These are phyloP conservation scores for Sporothrix phasma DNA, from an alignment of 2,329 filamentous ascomycete genomes.

Conservation along the genomic window DNA sequence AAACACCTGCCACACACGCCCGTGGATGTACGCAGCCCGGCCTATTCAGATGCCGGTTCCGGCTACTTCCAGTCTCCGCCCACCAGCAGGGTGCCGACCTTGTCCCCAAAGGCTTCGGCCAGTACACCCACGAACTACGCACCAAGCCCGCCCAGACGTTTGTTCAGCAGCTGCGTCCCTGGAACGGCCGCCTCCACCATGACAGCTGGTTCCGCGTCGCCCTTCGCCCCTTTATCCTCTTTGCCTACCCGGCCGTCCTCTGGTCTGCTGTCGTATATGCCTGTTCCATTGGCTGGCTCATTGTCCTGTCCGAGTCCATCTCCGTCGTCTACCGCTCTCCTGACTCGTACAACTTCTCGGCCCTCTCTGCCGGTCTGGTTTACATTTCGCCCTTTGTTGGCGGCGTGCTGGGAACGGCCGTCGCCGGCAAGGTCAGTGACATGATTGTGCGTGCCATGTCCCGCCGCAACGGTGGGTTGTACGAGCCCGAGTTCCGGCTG, in stretches of 20 bases:
- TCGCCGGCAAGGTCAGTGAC: slow-evolving; percentile 82
- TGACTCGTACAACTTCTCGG: slow-evolving; percentile 66
- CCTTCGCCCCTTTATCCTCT: slow-evolving; percentile 73
- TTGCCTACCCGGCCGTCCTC: slow-evolving; percentile 75
- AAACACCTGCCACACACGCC: background rate
- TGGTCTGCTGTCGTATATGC: slow-evolving; percentile 83
- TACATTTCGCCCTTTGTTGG: slow-evolving; percentile 88
- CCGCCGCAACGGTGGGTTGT: slow-evolving; percentile 78
- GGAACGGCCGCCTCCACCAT: slow-evolving; percentile 64
- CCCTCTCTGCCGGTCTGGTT: slow-evolving; percentile 70
- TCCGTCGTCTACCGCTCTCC: slow-evolving; percentile 65
- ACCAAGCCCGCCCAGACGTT: slow-evolving; percentile 61
- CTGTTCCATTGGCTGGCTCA: slow-evolving; percentile 87
- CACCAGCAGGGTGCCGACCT: background rate
- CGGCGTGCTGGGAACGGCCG: slow-evolving; percentile 79
- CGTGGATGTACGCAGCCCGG: background rate
- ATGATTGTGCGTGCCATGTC: slow-evolving; percentile 74
- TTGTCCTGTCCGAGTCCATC: slow-evolving; percentile 84
- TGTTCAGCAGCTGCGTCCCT: slow-evolving; percentile 61
- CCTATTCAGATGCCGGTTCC: background rate
- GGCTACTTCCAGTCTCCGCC: background rate
- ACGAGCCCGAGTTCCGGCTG: slow-evolving; percentile 87
- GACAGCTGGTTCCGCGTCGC: slow-evolving; percentile 75
- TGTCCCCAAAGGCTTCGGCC: background rate
- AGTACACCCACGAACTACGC: slow-evolving; percentile 63